These are phyloP conservation scores for Rugosomyces carneus DNA, from an alignment of 1,284 basidiomycete species.

Conservation along the genomic window DNA sequence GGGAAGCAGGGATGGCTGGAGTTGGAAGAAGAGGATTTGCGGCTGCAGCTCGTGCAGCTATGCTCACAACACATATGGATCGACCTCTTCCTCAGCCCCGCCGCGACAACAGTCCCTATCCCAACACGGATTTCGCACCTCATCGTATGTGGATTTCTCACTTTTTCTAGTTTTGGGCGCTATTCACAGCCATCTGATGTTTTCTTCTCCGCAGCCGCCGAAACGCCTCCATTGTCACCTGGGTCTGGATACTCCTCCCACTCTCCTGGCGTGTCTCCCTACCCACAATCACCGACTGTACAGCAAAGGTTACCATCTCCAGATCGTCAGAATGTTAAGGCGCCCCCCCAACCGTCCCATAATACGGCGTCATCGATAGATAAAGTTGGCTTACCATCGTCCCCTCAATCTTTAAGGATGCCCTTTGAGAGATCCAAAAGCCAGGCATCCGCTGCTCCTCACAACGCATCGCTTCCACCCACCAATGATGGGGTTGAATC, in stretches of 20 bases:
- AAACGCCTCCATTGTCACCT: slow-evolving; percentile 39
- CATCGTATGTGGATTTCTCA: neutral
- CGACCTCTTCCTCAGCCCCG: slow-evolving; percentile 14
- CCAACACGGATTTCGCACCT: slow-evolving; percentile 47
- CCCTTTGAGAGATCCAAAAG: slow-evolving; percentile 38
- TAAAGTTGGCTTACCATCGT: slow-evolving; percentile 14
- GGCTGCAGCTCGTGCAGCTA: slow-evolving; percentile 67
- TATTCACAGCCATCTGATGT: slow-evolving; percentile 8
- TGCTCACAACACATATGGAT: slow-evolving; percentile 39
- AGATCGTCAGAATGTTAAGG: slow-evolving; percentile 4
- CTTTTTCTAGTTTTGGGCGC: neutral
- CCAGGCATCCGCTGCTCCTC: slow-evolving; percentile 24
- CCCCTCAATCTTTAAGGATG: slow-evolving; percentile 28
- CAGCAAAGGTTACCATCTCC: slow-evolving; percentile 8
- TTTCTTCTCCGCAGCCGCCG: slow-evolving; percentile 18
- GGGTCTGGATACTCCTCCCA: slow-evolving; percentile 37
- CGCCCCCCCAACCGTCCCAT: slow-evolving; percentile 12
- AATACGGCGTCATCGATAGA: slow-evolving; percentile 9
- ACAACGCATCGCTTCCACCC: slow-evolving; percentile 4
- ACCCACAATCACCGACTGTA: slow-evolving; percentile 28
- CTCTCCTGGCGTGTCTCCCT: slow-evolving; percentile 40
- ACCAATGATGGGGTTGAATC: slow-evolving; percentile 5
- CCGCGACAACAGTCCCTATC: slow-evolving; percentile 38
- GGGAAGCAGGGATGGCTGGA: slow-evolving; percentile 85
- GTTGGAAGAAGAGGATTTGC: slow-evolving; percentile 83